A percentile compares a stretch with the other conserved stretches of the same genome.
phyloP scores from a whole-genome alignment of 1,284 basidiomycete genomes.

The Cutaneotrichosporon arboriforme region DNA sequence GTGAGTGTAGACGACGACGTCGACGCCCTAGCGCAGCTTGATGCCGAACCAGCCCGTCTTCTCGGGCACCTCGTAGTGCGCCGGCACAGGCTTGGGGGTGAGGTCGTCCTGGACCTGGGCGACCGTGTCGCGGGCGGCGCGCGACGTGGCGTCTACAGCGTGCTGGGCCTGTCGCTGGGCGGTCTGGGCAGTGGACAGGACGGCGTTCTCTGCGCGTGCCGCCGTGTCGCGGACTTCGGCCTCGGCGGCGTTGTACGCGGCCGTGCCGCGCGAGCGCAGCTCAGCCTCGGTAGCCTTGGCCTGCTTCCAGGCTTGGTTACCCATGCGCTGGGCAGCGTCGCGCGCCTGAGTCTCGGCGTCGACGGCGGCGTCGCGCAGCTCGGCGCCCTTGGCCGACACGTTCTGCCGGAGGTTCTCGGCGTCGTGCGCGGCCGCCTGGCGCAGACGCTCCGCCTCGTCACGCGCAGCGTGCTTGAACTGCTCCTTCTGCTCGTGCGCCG shows the following conservation, averaged over 20 bases:
- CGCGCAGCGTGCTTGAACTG: background rate
- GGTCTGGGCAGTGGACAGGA: background rate
- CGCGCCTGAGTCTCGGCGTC: background rate
- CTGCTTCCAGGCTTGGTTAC: too few species aligned
- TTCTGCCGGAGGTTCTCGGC: background rate
- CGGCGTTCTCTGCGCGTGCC: background rate
- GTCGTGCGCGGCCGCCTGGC: background rate
- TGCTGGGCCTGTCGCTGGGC: too few species aligned
- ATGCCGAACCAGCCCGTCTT: background rate
- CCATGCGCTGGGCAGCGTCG: background rate
- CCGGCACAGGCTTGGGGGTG: too few species aligned
- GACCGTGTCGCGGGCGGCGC: too few species aligned
- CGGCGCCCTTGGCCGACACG: background rate
- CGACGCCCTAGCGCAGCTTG: background rate
- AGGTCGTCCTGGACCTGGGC: too few species aligned
- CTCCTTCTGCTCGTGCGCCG: background rate
- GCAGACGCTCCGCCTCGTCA: background rate
- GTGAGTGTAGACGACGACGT: too few species aligned
- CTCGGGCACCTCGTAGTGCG: background rate
- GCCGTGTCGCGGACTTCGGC: background rate
- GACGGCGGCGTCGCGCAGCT: background rate
- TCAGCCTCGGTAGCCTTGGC: too few species aligned
- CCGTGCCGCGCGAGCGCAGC: too few species aligned
- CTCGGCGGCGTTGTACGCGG: background rate
- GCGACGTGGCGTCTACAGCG: too few species aligned